Conservation (phyloP, 495 filamentous ascomycete species). For the Ramalina intermedia region DNA sequence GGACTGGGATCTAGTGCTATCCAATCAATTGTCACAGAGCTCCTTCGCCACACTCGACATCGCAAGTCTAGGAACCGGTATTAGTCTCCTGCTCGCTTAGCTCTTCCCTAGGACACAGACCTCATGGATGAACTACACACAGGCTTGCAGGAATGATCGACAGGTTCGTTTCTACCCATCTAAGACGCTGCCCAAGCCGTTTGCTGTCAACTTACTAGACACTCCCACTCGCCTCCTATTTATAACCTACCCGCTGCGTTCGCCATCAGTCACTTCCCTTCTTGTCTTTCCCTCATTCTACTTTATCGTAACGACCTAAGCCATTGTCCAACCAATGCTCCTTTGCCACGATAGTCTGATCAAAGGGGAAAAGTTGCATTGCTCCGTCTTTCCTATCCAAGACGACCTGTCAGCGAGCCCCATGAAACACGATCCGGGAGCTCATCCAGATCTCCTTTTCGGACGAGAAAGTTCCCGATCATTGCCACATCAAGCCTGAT, state of each 20-base stretch:
- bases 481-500: slow-evolving; percentile 6
- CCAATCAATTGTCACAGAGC: not conserved
- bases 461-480: slow-evolving; percentile 13
- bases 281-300: not conserved
- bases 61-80: no score
- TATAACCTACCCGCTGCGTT: not conserved
- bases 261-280: not conserved
- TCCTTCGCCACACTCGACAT: not conserved
- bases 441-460: slow-evolving; percentile 4
- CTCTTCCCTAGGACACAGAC: no score
- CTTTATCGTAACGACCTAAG: not conserved
- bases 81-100: no score
- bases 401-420: no score
- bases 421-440: no score
- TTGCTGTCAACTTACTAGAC: not conserved
- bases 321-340: not conserved
- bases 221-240: not conserved
- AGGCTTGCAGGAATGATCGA: no score
- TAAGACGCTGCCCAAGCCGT: not conserved
- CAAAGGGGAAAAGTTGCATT: no score
- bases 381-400: no score
- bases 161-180: no score
- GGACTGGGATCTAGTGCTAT: no score
- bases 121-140: no score
- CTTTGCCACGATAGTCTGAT: no score